These are phyloP conservation scores for Neophaeococcomyces aloes DNA, from an alignment of 2,329 filamentous ascomycete genomes.

Conservation along the genomic window DNA sequence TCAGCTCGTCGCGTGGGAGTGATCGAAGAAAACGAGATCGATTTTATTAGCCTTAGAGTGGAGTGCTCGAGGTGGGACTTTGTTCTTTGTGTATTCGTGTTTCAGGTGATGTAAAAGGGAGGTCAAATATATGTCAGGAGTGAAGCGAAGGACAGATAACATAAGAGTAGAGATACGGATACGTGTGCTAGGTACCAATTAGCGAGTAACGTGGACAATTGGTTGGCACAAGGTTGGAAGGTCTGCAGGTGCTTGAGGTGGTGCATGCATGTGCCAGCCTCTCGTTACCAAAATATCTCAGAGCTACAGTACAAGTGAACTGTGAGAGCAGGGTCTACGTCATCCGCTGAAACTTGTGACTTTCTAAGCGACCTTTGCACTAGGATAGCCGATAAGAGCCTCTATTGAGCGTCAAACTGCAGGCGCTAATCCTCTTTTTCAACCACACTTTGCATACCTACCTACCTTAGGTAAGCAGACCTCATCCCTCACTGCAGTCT, in stretches of 20 bases:
- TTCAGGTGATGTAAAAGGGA: background rate
- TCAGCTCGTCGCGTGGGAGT: too few species aligned
- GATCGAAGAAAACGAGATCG: too few species aligned
- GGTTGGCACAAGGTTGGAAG: background rate
- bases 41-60: background rate
- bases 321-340: background rate
- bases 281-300: background rate
- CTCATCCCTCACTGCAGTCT: too few species aligned
- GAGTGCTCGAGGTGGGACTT: background rate
- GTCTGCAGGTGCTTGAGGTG: slow-evolving; percentile 1
- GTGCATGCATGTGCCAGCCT: background rate
- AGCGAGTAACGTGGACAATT: slow-evolving; percentile 1
- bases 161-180: background rate
- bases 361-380: background rate
- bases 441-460: too few species aligned
- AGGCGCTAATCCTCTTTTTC: background rate
- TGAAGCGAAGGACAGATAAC: background rate
- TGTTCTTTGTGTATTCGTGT: background rate
- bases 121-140: background rate
- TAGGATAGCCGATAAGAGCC: background rate
- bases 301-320: background rate
- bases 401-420: background rate
- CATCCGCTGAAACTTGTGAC: background rate
- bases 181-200: background rate
- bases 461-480: too few species aligned